Percentiles rank a stretch among this genome's conserved stretches.
Evolutionary conservation across 2,329 filamentous ascomycete genomes (phyloP).

Genomic region (Calonectria hongkongensis): DNA sequence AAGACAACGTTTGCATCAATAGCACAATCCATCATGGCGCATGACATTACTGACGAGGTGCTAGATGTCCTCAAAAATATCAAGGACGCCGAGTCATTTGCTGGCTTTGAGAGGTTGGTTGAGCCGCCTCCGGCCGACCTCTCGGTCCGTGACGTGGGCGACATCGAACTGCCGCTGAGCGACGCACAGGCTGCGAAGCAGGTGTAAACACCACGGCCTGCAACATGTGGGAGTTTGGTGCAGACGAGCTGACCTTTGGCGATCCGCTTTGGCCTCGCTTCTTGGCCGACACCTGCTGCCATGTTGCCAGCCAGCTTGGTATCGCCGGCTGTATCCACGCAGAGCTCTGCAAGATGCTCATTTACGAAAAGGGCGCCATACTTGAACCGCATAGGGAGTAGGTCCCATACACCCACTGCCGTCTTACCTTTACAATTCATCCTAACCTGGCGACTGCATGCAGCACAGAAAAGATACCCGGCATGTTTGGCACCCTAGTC

Average conservation of each 20-base stretch:
- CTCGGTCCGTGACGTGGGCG: background rate
- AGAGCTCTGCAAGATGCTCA: conserved; percentile 67
- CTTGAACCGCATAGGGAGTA: conserved; percentile 68
- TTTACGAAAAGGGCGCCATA: conserved; percentile 70
- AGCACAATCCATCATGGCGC: too few relatives aligned
- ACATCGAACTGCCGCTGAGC: conserved; percentile 9
- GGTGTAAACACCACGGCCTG: conserved; percentile 52
- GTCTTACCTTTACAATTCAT: background rate
- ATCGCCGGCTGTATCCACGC: conserved; percentile 56
- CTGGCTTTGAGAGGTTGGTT: background rate
- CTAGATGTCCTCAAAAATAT: background rate
- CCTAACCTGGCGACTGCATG: conserved; percentile 15
- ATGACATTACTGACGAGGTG: too few relatives aligned
- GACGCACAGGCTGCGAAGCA: background rate
- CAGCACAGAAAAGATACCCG: conserved; percentile 66
- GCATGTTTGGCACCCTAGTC: conserved; percentile 71
- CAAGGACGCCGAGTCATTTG: conserved; percentile 16
- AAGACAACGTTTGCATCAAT: too few relatives aligned
- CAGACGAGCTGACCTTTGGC: conserved; percentile 60
- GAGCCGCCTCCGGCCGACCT: background rate
- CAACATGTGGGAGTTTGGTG: conserved; percentile 66
- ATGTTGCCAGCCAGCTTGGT: conserved; percentile 57
- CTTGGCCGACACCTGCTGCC: conserved; percentile 51
- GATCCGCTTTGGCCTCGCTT: conserved; percentile 58
- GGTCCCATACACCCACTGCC: conserved; percentile 13